Percentiles rank a stretch among this genome's conserved stretches.
These are phyloP conservation scores for Carex cristatella DNA, from an alignment of 176 grass and related monocot species.

Conservation along the genomic window DNA sequence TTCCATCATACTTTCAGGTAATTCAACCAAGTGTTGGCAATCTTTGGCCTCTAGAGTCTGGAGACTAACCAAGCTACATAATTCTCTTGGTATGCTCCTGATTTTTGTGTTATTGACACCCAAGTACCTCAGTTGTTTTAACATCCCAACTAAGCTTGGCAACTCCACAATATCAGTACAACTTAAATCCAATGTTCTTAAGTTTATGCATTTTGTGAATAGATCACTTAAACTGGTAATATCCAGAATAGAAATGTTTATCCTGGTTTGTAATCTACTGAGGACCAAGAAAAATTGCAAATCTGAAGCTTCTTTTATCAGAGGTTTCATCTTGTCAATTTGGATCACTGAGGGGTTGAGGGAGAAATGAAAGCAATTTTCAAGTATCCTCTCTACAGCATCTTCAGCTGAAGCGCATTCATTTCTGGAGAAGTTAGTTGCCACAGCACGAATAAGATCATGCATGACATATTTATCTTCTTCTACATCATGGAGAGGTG, in stretches of 20 bases:
- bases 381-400: not conserved
- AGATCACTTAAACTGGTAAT: constrained; percentile 21
- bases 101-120: constrained; percentile 33
- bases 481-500: not conserved
- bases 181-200: constrained; percentile 35
- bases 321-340: too few relatives aligned
- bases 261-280: not conserved
- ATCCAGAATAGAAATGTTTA: not conserved
- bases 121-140: constrained; percentile 19
- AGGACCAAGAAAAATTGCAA: not conserved
- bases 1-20: constrained; percentile 18
- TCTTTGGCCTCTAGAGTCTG: constrained; percentile 30
- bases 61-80: constrained; percentile 20
- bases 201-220: constrained; percentile 8
- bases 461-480: constrained; percentile 31
- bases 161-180: constrained; percentile 18
- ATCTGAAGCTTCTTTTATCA: not conserved
- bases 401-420: not conserved
- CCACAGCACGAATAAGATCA: constrained; percentile 26
- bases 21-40: constrained; percentile 20
- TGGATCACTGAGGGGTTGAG: too few relatives aligned
- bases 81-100: not conserved
- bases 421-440: constrained; percentile 4
- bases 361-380: too few relatives aligned
- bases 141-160: constrained; percentile 21